Conservation (phyloP, 345 rosid species). For the Eucalyptus marginata region DNA sequence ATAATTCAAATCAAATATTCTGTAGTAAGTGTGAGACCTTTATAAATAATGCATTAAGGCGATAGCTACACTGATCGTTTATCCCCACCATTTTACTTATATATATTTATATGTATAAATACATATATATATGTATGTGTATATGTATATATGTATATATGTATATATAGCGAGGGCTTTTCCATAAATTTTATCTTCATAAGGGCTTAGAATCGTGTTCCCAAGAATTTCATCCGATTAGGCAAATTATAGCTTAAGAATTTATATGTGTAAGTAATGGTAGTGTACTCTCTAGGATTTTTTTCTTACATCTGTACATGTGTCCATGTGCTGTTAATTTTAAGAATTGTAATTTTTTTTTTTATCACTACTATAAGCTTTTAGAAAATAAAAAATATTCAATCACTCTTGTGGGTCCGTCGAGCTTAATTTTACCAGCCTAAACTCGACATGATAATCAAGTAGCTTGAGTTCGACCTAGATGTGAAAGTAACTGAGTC, state of each 20-base stretch:
- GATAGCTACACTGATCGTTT: fast-evolving
- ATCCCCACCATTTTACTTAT: background rate
- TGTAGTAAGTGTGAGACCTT: fast-evolving
- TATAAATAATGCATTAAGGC: background rate
- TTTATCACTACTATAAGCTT: background rate
- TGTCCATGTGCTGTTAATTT: background rate
- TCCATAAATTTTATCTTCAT: background rate
- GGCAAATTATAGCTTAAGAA: background rate
- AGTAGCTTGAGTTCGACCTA: background rate
- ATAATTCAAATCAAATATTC: background rate
- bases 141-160: background rate
- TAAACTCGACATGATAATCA: background rate
- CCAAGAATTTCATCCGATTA: background rate
- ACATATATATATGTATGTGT: no score
- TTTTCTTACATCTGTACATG: background rate
- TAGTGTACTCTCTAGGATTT: background rate
- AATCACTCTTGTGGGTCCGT: background rate
- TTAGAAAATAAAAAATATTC: background rate
- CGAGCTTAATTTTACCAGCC: background rate
- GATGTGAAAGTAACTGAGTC: background rate
- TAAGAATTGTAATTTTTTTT: background rate
- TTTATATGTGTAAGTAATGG: background rate
- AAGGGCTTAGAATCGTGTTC: background rate
- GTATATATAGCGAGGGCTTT: background rate
- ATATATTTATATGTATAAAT: background rate